Conservation (phyloP, 2,329 filamentous ascomycete species). For the Sclerotinia trifoliorum region DNA sequence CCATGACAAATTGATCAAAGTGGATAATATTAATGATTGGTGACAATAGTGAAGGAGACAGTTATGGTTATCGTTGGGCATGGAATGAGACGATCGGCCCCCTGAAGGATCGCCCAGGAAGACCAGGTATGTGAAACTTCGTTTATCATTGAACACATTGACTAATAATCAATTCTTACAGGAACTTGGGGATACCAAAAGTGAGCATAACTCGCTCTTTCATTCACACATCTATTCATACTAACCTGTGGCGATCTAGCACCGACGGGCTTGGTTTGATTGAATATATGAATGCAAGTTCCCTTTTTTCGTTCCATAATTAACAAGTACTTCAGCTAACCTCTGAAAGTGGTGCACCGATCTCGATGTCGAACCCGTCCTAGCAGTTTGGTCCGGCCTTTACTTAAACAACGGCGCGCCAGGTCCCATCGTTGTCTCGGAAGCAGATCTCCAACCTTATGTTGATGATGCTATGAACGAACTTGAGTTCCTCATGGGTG, state of each 20-base stretch:
- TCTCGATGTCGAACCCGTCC: constrained; percentile 47
- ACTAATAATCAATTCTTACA: not conserved
- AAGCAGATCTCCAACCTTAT: constrained; percentile 46
- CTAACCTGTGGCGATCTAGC: constrained; percentile 25
- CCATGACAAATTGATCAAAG: not conserved
- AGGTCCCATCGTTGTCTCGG: constrained; percentile 42
- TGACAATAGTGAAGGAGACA: constrained; percentile 33
- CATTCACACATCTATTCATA: constrained; percentile 22
- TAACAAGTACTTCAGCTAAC: not conserved
- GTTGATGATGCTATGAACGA: constrained; percentile 51
- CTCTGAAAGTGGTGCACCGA: constrained; percentile 47
- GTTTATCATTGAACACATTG: not conserved
- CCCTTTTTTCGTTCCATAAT: not conserved
- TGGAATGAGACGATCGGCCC: constrained; percentile 46
- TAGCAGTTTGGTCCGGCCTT: constrained; percentile 50
- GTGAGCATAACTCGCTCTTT: not conserved
- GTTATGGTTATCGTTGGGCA: constrained; percentile 35
- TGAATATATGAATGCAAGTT: constrained; percentile 46
- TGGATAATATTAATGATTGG: constrained; percentile 32
- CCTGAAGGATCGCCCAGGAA: constrained; percentile 40
- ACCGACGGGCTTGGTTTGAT: constrained; percentile 53
- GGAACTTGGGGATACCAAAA: constrained; percentile 26
- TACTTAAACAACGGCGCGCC: constrained; percentile 44
- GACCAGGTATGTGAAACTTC: constrained; percentile 42
- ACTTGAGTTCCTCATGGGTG: constrained; percentile 52